Evolutionary conservation across 2,329 filamentous ascomycete species (phyloP).

Genomic region (Aureobasidium sp.): DNA sequence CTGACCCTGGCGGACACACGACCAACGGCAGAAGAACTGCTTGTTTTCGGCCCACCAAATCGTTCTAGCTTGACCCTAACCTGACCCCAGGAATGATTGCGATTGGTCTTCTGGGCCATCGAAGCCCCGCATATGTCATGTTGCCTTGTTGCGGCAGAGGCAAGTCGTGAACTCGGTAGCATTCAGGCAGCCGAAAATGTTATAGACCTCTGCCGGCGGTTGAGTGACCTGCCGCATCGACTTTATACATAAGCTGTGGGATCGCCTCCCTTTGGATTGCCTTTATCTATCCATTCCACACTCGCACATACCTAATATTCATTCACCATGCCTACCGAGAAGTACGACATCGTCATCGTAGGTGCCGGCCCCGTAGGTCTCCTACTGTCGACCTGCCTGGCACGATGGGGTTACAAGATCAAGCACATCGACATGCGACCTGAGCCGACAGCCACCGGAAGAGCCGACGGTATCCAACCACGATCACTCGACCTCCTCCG

Average conservation of each 20-base stretch:
- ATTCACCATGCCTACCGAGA: conserved; percentile 27
- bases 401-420: conserved; percentile 88
- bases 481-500: conserved; percentile 77
- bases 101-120: not conserved
- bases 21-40: conserved; percentile 8
- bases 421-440: conserved; percentile 90
- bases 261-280: not conserved
- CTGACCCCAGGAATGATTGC: not conserved
- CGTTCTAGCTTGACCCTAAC: conserved; percentile 2
- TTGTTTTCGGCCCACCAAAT: conserved; percentile 1
- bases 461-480: conserved; percentile 87
- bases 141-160: not conserved
- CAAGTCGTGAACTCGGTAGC: conserved; percentile 6
- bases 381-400: conserved; percentile 77
- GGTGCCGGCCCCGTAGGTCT: conserved; percentile 85
- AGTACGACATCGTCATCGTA: conserved; percentile 68
- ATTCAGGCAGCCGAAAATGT: conserved; percentile 5
- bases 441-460: conserved; percentile 75
- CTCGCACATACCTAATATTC: not conserved
- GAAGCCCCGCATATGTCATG: conserved; percentile 7
- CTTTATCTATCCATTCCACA: not conserved
- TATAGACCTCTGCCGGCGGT: conserved; percentile 4
- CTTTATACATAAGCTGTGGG: not conserved
- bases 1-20: not conserved
- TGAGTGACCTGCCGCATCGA: not conserved